Conservation (phyloP, 768 basidiomycete genomes). For the Pleurotus sapidus region DNA sequence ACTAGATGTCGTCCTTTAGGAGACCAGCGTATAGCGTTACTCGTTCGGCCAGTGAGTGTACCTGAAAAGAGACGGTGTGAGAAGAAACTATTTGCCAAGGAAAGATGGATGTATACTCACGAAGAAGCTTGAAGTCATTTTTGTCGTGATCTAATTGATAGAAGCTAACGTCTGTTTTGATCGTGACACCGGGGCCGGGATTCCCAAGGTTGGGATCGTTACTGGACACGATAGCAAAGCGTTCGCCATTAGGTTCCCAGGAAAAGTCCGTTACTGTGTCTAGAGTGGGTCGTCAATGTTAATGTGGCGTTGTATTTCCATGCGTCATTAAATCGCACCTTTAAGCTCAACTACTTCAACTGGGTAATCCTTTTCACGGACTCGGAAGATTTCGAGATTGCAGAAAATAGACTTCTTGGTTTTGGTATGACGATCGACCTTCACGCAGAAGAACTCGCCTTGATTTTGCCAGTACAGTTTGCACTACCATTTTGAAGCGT, state of each 20-base stretch:
- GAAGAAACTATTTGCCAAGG: slow-evolving; percentile 10
- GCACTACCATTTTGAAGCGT: slow-evolving; percentile 53
- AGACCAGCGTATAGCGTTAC: slow-evolving; percentile 95
- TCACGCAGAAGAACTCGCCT: slow-evolving; percentile 97
- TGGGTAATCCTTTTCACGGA: slow-evolving; percentile 96
- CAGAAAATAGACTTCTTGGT: slow-evolving; percentile 98
- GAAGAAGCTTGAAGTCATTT: slow-evolving; percentile 90
- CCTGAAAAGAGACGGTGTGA: slow-evolving; percentile 36
- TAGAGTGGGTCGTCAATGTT: slow-evolving; percentile 22
- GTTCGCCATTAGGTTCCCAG: slow-evolving; percentile 97
- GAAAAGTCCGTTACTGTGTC: slow-evolving; percentile 95
- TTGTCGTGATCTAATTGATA: slow-evolving; percentile 91
- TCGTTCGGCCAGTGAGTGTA: slow-evolving; percentile 76
- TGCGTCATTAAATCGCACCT: slow-evolving; percentile 43
- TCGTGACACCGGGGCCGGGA: slow-evolving; percentile 85
- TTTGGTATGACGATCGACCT: slow-evolving; percentile 98
- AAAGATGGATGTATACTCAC: slow-evolving; percentile 38
- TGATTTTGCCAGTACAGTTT: slow-evolving; percentile 98
- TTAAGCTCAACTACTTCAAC: slow-evolving; percentile 98
- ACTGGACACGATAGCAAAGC: slow-evolving; percentile 94
- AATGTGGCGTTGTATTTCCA: neutral
- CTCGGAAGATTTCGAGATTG: slow-evolving; percentile 96
- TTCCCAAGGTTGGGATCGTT: slow-evolving; percentile 92
- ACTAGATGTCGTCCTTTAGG: slow-evolving; percentile 95
- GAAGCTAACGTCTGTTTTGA: slow-evolving; percentile 95